These are phyloP conservation scores for Tillandsia leiboldiana DNA, from an alignment of 176 grass and related monocot genomes.

Conservation along the genomic window DNA sequence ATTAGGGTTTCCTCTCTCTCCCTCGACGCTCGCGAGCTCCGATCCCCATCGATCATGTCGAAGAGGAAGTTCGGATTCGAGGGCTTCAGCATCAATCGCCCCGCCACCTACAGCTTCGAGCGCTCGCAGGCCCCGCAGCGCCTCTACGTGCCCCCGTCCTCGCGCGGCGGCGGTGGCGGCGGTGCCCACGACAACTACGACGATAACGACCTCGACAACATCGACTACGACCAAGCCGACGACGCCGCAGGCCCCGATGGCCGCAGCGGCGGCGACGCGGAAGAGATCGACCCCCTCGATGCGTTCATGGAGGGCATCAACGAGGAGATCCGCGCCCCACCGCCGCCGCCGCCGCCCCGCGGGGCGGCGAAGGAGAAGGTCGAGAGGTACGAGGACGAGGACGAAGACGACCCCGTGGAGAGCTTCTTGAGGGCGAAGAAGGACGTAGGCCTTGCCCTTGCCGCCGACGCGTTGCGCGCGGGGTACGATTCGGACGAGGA, in stretches of 20 bases:
- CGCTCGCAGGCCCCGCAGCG: conserved; percentile 48
- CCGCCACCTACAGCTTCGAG: conserved; percentile 80
- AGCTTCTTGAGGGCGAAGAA: conserved; percentile 88
- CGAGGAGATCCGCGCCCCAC: conserved; percentile 70
- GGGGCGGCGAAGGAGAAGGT: conserved; percentile 13
- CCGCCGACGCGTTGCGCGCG: conserved; percentile 62
- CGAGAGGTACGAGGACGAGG: conserved; percentile 59
- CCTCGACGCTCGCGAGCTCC: neutral
- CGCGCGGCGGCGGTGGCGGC: neutral
- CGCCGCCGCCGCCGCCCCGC: conserved; percentile 22
- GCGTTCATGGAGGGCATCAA: conserved; percentile 96
- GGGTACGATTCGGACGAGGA: conserved; percentile 94
- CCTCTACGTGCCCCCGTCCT: conserved; percentile 53
- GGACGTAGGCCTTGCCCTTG: conserved; percentile 62
- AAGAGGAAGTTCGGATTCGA: conserved; percentile 76
- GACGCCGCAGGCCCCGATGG: conserved; percentile 14
- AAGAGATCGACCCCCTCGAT: conserved; percentile 74
- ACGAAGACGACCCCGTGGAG: conserved; percentile 75
- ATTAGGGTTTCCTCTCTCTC: conserved; percentile 8
- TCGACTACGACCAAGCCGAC: conserved; percentile 49
- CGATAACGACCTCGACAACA: conserved; percentile 87
- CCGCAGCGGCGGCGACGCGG: conserved; percentile 9
- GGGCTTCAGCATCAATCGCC: conserved; percentile 74
- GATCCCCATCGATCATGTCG: conserved; percentile 39
- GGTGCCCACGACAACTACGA: conserved; percentile 23